Conservation (phyloP, 345 rosid genomes). For the Pelargonium nanum region DNA sequence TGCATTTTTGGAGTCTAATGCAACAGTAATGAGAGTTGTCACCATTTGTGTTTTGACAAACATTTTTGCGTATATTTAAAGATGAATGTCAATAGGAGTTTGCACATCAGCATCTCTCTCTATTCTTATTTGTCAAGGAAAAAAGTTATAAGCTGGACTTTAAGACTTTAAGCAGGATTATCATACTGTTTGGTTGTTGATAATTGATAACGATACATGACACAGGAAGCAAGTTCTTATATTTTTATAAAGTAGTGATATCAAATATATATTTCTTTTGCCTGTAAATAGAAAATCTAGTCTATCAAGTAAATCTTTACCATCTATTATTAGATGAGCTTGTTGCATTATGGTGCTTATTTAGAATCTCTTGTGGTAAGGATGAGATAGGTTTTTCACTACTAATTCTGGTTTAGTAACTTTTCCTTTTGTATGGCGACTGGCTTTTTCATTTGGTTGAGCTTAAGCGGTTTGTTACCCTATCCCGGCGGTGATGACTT, state of each 20-base stretch:
- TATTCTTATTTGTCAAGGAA: background rate
- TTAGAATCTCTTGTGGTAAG: background rate
- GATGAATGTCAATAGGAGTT: no score
- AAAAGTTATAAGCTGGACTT: background rate
- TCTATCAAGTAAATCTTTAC: background rate
- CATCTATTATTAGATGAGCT: background rate
- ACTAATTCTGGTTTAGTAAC: background rate
- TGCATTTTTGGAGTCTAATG: background rate
- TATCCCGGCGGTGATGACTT: no score
- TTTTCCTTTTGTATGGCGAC: no score
- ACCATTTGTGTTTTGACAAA: no score
- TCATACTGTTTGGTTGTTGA: background rate
- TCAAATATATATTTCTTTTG: background rate
- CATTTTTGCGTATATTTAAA: no score
- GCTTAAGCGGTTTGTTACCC: no score
- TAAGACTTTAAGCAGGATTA: background rate
- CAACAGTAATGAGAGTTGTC: no score
- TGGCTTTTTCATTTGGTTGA: no score
- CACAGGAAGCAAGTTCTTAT: background rate
- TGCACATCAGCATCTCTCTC: background rate
- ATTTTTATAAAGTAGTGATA: background rate
- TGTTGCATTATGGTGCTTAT: background rate
- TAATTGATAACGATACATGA: no score
- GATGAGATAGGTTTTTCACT: background rate
- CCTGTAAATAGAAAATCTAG: background rate